Evolutionary conservation across 345 rosid species (phyloP), one percentile per base, ranked within the genome.

Genomic region (Eucalyptus sp.): DNA sequence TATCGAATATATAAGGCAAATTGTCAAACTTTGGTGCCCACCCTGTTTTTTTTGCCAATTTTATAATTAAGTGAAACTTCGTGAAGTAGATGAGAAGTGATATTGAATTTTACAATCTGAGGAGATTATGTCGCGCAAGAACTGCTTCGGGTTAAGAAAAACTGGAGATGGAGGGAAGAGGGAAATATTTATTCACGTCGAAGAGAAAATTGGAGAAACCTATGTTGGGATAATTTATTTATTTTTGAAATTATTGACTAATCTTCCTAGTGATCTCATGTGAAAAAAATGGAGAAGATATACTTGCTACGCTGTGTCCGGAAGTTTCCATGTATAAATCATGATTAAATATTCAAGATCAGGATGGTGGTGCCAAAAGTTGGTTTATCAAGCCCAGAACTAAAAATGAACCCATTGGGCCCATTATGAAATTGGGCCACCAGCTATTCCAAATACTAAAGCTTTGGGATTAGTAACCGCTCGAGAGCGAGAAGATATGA

Each of bases 191-290:
- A 33, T 33, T 33, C 8, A 9, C 17, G 7, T 68, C 20, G 41
- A 33, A 17, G 18, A 17, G 25, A 68, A 68, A 33, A 68, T 9
- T 8, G 13, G 24, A 68, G 24, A 68, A 68, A 68, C 44, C 80
- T 33, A 33, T 33, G 44, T 68, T 33, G 2, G 24, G 24, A 17
- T 68, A 10, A 33, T 31, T 8, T n/a, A n/a, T 22, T 56, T 50
- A 2, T 31, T 16, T 64, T 29, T 10, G 0, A 29, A 66, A 33
- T 31, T n/a, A n/a, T 14, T 8, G 7, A 8, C 3, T 14, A 33
- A 68, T 18, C 11, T 17, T 33, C 9, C 41, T 18, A 33, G 13
- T 33, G 27, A 5, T 18, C 46, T 37, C 12, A 2, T 18, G 46
- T 5, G 4, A 18, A 71, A 66, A 18, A 71, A 37, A 37, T 6